Evolutionary conservation across 441 rosid genomes (phyloP).

Genomic region (Pelargonium myrrhifolium): DNA sequence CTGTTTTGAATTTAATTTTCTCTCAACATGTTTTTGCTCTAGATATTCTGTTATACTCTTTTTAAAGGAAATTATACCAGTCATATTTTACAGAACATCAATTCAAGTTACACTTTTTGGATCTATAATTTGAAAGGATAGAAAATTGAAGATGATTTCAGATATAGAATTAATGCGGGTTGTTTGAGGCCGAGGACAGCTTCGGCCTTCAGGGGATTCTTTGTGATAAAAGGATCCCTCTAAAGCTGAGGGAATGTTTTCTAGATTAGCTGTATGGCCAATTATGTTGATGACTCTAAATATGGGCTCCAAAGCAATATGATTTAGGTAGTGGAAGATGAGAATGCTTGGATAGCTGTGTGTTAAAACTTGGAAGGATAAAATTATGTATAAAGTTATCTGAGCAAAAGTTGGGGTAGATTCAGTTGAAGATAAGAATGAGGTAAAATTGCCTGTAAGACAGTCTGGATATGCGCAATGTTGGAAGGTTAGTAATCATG

Average conservation of each 20-base stretch:
- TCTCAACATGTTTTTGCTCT: neutral
- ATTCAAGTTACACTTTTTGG: neutral
- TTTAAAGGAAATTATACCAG: neutral
- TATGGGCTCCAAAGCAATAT: too few species aligned
- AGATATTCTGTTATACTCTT: neutral
- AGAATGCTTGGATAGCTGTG: too few species aligned
- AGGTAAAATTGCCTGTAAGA: too few species aligned
- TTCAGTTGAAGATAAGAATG: too few species aligned
- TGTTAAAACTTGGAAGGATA: too few species aligned
- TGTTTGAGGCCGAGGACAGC: neutral
- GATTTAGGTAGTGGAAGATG: too few species aligned
- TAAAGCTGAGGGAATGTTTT: neutral
- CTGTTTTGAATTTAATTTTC: neutral
- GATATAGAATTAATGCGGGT: neutral
- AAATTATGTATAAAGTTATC: too few species aligned
- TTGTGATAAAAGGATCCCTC: neutral
- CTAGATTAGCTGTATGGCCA: neutral
- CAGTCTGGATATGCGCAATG: too few species aligned
- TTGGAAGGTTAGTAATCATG: too few species aligned
- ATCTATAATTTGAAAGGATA: neutral
- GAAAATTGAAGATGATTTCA: neutral
- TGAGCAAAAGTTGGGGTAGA: too few species aligned
- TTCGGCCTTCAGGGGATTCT: neutral
- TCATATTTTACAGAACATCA: neutral
- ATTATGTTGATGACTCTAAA: neutral